A percentile compares a stretch with the other conserved stretches of the same genome.
These are phyloP conservation scores for Choanephora cucurbitarum DNA, from an alignment of 371 early-diverging fungal genomes.

Conservation along the genomic window DNA sequence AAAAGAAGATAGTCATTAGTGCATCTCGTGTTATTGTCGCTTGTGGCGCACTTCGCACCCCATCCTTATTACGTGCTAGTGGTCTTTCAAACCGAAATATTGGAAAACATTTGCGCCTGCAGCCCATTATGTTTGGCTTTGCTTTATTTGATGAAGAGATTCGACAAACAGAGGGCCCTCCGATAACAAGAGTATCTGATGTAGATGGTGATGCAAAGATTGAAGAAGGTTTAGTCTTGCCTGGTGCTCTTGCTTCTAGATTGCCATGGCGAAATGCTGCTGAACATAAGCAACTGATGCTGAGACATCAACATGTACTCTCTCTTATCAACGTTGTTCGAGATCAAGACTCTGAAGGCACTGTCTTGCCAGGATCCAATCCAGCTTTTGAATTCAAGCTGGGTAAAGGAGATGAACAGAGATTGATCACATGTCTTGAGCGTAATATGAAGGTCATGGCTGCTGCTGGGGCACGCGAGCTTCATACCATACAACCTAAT, in stretches of 20 bases:
- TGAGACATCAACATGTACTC: constrained; percentile 34
- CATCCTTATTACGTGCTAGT: constrained; percentile 59
- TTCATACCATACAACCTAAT: constrained; percentile 49
- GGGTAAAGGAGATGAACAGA: constrained; percentile 49
- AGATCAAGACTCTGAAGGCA: constrained; percentile 58
- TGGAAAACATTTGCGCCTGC: constrained; percentile 59
- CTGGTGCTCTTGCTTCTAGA: constrained; percentile 31
- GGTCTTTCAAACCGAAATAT: constrained; percentile 69
- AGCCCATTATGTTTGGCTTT: constrained; percentile 29
- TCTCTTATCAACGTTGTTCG: constrained; percentile 59
- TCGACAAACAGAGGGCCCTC: constrained; percentile 55
- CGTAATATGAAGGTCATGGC: constrained; percentile 52
- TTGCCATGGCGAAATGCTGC: constrained; percentile 52
- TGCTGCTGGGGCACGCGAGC: constrained; percentile 67
- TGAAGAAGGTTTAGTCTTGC: constrained; percentile 56
- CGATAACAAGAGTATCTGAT: constrained; percentile 55
- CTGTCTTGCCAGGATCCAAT: constrained; percentile 18
- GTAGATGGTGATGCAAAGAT: constrained; percentile 66
- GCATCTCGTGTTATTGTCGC: constrained; percentile 62
- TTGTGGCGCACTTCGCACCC: constrained; percentile 67
- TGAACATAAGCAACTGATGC: constrained; percentile 57
- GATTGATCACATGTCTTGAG: constrained; percentile 46
- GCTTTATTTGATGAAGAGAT: constrained; percentile 55
- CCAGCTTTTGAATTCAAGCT: constrained; percentile 38
- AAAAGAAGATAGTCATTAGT: constrained; percentile 13